These are phyloP conservation scores for Fusarium burgessii DNA, from an alignment of 2,329 filamentous ascomycete species.

Conservation along the genomic window DNA sequence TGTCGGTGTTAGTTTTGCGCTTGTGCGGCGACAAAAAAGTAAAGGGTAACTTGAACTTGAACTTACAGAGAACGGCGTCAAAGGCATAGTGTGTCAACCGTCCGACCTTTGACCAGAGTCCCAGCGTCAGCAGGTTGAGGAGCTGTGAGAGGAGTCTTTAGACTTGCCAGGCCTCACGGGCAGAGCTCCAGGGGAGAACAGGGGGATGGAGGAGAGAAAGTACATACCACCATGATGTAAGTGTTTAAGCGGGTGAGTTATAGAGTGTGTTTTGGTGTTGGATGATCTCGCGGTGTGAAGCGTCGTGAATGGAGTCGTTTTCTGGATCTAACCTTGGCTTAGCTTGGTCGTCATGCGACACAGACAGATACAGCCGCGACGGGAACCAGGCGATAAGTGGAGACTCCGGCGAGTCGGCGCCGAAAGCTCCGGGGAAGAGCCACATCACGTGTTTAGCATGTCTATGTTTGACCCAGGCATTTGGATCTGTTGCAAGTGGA, in stretches of 20 bases:
- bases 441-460: slow-evolving; percentile 34
- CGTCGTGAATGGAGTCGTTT: slow-evolving; percentile 39
- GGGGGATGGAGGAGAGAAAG: background rate
- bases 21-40: background rate
- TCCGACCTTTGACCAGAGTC: slow-evolving; percentile 84
- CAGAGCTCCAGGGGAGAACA: slow-evolving; percentile 29
- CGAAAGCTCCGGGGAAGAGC: slow-evolving; percentile 41
- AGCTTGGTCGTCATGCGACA: slow-evolving; percentile 45
- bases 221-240: slow-evolving; percentile 52
- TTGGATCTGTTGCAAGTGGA: slow-evolving; percentile 18
- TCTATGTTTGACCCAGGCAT: background rate
- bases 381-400: slow-evolving; percentile 36
- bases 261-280: slow-evolving; percentile 7
- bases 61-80: slow-evolving; percentile 90
- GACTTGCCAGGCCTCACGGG: slow-evolving; percentile 46
- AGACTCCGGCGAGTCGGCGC: slow-evolving; percentile 34
- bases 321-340: slow-evolving; percentile 26
- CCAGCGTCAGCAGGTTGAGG: slow-evolving; percentile 76
- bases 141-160: slow-evolving; percentile 60
- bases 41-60: background rate
- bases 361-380: slow-evolving; percentile 34
- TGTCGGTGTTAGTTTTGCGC: slow-evolving; percentile 3
- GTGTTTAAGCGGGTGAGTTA: background rate
- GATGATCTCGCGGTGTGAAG: slow-evolving; percentile 28
- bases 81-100: slow-evolving; percentile 94